A percentile compares a stretch with the other conserved stretches of the same genome.
These are phyloP conservation scores for Stenogyne calaminthoides DNA, from an alignment of 305 asterid species.

Conservation along the genomic window DNA sequence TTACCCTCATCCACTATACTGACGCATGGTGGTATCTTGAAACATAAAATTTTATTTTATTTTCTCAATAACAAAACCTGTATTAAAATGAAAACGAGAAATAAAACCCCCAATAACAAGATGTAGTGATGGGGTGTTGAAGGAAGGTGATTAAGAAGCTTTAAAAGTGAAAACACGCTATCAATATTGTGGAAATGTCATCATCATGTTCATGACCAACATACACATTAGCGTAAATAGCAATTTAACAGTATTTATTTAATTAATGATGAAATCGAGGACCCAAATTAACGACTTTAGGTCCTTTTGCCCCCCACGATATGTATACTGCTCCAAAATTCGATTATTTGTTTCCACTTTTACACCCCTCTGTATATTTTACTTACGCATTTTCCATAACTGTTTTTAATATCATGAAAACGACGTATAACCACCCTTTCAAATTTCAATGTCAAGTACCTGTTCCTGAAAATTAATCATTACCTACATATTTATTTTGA, in stretches of 20 bases:
- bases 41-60: background rate
- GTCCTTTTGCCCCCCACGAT: constrained; percentile 21
- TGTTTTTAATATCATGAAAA: constrained; percentile 22
- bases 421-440: constrained; percentile 41
- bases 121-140: background rate
- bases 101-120: background rate
- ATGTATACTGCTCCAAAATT: constrained; percentile 15
- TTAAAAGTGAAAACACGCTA: background rate
- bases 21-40: too few species aligned
- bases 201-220: constrained; percentile 7
- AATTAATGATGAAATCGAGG: constrained; percentile 4
- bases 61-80: background rate
- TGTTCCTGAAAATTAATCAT: constrained; percentile 10
- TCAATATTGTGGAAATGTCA: background rate
- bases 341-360: background rate
- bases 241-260: background rate
- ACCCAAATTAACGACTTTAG: constrained; percentile 10
- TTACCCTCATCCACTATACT: too few species aligned
- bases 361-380: background rate
- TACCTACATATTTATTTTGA: background rate
- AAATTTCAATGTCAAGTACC: constrained; percentile 31
- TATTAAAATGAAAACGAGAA: background rate
- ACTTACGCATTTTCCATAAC: background rate
- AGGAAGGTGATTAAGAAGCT: background rate
- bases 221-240: constrained; percentile 13